phyloP scores from a whole-genome alignment of 768 basidiomycete species.

The Bullera alba region DNA sequence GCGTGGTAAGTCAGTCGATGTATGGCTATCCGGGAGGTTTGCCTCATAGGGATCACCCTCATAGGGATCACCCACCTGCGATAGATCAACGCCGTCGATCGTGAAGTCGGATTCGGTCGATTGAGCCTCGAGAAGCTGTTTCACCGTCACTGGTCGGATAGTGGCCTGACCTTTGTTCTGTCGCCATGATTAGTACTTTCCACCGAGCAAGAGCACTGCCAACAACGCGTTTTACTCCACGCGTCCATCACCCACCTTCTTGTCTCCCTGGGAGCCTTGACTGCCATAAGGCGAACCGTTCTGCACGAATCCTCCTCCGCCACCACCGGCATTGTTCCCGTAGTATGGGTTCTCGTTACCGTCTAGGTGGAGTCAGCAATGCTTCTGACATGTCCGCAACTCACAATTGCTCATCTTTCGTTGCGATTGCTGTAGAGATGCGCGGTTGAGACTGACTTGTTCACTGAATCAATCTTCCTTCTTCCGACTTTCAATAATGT shows the following conservation, averaged over 20 bases:
- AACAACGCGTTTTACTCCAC: too few relatives aligned
- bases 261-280: conserved; percentile 30
- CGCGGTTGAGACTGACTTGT: too few relatives aligned
- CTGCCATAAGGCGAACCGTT: conserved; percentile 35
- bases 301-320: conserved; percentile 28
- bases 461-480: too few relatives aligned
- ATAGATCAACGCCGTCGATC: conserved; percentile 71
- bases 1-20: neutral
- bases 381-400: neutral
- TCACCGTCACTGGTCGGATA: conserved; percentile 67
- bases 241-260: conserved; percentile 30
- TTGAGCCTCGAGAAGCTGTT: conserved; percentile 66
- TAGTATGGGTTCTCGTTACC: conserved; percentile 31
- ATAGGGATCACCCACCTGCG: neutral
- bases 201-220: neutral
- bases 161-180: conserved; percentile 43
- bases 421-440: too few relatives aligned
- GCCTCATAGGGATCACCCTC: conserved; percentile 64
- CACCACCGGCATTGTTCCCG: too few relatives aligned
- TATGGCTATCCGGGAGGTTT: too few relatives aligned
- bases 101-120: conserved; percentile 85
- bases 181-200: conserved; percentile 3
- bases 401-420: neutral
- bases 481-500: too few relatives aligned
- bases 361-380: neutral